Conservation (phyloP, 2,329 filamentous ascomycete genomes). For the Chaetomium strumarium region DNA sequence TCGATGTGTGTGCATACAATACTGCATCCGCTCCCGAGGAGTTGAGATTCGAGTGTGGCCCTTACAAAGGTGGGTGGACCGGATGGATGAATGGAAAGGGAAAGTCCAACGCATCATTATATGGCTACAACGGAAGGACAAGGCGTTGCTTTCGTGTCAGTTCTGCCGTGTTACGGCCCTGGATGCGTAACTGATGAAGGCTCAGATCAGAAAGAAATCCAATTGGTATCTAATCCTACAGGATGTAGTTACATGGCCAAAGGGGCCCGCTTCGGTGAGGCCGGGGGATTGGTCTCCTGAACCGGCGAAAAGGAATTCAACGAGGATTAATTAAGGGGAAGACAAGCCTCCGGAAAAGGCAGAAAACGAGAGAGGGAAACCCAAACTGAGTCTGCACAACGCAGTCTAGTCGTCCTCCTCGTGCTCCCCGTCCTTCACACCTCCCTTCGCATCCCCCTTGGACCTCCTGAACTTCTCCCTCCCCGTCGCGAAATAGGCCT, state of each 20-base stretch:
- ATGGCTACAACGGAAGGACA: background rate
- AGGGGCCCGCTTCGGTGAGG: background rate
- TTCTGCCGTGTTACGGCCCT: too few species aligned
- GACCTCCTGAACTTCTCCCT: slow-evolving; percentile 68
- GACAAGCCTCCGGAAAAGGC: background rate
- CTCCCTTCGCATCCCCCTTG: slow-evolving; percentile 44
- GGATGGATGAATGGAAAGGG: background rate
- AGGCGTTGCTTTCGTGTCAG: background rate
- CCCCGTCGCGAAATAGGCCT: slow-evolving; percentile 65
- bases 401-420: background rate
- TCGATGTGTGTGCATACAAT: slow-evolving; percentile 17
- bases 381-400: background rate
- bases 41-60: background rate
- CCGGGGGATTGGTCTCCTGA: background rate
- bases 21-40: background rate
- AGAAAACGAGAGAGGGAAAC: background rate
- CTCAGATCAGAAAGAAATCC: background rate
- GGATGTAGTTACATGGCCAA: background rate
- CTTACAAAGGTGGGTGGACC: background rate
- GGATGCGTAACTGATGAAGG: background rate
- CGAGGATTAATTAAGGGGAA: too few species aligned
- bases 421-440: slow-evolving; percentile 23
- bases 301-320: background rate
- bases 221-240: background rate
- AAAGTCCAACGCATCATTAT: slow-evolving; percentile 25